Evolutionary conservation across 2,329 filamentous ascomycete genomes (phyloP).

Genomic region (Fusarium begoniae): DNA sequence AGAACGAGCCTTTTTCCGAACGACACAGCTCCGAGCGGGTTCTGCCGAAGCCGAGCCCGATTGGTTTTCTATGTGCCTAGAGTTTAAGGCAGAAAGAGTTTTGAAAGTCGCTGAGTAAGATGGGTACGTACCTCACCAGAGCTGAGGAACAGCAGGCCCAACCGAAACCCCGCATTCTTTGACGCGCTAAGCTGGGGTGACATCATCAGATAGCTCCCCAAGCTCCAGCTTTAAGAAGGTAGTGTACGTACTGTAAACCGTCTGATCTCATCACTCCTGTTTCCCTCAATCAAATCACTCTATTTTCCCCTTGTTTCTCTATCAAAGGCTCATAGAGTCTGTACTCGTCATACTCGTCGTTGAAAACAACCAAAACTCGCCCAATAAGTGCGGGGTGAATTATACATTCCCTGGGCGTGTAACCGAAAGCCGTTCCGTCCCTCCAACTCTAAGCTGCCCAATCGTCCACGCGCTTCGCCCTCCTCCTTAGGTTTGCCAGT

Average conservation of each 20-base stretch:
- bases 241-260: constrained; percentile 40
- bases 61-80: constrained; percentile 41
- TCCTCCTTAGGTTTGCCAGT: constrained; percentile 17
- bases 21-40: constrained; percentile 47
- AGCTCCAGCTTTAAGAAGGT: constrained; percentile 44
- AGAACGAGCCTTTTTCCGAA: constrained; percentile 54
- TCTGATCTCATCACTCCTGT: constrained; percentile 12
- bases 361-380: constrained; percentile 17
- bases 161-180: constrained; percentile 43
- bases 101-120: constrained; percentile 9
- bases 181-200: constrained; percentile 39
- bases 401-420: constrained; percentile 33
- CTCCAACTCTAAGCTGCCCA: constrained; percentile 40
- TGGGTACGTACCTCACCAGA: constrained; percentile 19
- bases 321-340: not conserved
- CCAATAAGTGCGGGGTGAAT: constrained; percentile 42
- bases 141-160: constrained; percentile 26
- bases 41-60: constrained; percentile 48
- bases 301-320: constrained; percentile 29
- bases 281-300: constrained; percentile 33
- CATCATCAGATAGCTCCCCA: constrained; percentile 41
- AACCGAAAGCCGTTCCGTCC: constrained; percentile 44
- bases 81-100: constrained; percentile 18
- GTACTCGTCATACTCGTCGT: constrained; percentile 18
- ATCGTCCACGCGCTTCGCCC: constrained; percentile 31